Percentiles rank a stretch among this genome's conserved stretches.
These are phyloP conservation scores for Truncatella angustata DNA, from an alignment of 2,329 filamentous ascomycete species.

Conservation along the genomic window DNA sequence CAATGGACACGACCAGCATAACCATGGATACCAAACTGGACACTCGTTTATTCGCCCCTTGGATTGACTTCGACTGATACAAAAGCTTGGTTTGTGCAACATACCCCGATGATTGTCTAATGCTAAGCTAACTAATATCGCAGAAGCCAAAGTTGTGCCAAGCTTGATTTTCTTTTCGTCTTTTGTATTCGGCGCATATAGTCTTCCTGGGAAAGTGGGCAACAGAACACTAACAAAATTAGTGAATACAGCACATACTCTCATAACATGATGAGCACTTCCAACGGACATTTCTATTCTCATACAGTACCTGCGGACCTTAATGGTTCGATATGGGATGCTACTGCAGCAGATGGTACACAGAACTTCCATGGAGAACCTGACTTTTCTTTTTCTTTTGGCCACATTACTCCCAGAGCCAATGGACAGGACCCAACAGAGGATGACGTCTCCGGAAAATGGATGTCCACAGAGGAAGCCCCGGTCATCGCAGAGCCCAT, in stretches of 20 bases:
- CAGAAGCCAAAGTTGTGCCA: constrained; percentile 60
- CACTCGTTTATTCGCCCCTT: background rate
- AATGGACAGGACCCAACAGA: constrained; percentile 42
- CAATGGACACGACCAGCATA: background rate
- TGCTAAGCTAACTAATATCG: constrained; percentile 29
- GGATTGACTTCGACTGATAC: background rate
- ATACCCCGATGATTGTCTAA: constrained; percentile 18
- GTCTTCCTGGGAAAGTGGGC: constrained; percentile 37
- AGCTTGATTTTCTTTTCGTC: constrained; percentile 32
- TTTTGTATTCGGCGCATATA: constrained; percentile 29
- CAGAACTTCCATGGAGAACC: constrained; percentile 58
- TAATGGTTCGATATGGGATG: constrained; percentile 53
- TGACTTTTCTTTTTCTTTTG: constrained; percentile 53
- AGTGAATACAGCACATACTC: constrained; percentile 56
- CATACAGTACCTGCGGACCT: constrained; percentile 60
- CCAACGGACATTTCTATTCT: constrained; percentile 55
- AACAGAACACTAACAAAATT: constrained; percentile 56
- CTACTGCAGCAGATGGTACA: constrained; percentile 56
- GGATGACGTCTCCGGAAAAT: constrained; percentile 48
- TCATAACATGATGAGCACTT: constrained; percentile 48
- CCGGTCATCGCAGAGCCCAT: constrained; percentile 41
- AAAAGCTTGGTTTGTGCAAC: constrained; percentile 36
- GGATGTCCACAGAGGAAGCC: constrained; percentile 38
- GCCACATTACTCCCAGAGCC: constrained; percentile 53
- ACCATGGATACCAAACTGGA: background rate